phyloP scores from a whole-genome alignment of 495 filamentous ascomycete genomes.

The Penicillium malachiteum region DNA sequence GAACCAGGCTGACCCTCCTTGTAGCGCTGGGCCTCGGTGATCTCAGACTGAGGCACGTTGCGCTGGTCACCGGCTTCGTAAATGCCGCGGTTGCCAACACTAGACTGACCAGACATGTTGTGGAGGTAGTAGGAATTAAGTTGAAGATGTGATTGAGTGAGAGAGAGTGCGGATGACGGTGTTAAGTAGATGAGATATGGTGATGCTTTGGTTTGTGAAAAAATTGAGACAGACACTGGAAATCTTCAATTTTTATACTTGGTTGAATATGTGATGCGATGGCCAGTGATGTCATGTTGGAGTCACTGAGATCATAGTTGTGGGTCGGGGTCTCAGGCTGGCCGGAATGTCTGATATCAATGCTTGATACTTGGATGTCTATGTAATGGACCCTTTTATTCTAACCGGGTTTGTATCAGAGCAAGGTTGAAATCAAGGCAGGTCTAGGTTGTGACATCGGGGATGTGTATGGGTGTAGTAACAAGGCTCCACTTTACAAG shows the following conservation, averaged over 20 bases:
- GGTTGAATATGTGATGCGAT: background rate
- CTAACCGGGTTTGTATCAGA: conserved; percentile 3
- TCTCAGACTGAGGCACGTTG: conserved; percentile 58
- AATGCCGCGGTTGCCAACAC: conserved; percentile 50
- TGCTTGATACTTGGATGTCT: conserved; percentile 5
- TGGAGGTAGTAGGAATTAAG: background rate
- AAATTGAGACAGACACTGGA: background rate
- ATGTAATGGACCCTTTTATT: conserved; percentile 10
- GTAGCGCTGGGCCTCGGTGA: conserved; percentile 54
- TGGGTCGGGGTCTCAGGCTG: conserved; percentile 22
- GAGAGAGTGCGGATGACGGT: conserved; percentile 3
- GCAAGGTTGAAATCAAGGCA: conserved; percentile 18
- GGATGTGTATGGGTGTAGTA: conserved; percentile 2
- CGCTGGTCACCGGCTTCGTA: conserved; percentile 73
- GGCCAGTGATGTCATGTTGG: conserved; percentile 35
- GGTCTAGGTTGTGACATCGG: conserved; percentile 18
- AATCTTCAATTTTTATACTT: conserved; percentile 6
- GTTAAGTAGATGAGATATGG: background rate
- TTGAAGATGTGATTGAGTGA: background rate
- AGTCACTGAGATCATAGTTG: conserved; percentile 39
- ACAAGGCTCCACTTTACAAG: conserved; percentile 14
- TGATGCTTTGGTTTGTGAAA: conserved; percentile 3
- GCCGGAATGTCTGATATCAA: conserved; percentile 4
- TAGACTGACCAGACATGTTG: conserved; percentile 41
- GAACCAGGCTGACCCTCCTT: conserved; percentile 65